Evolutionary conservation across 768 basidiomycete genomes (phyloP).

Genomic region (Gymnopilus junonius): DNA sequence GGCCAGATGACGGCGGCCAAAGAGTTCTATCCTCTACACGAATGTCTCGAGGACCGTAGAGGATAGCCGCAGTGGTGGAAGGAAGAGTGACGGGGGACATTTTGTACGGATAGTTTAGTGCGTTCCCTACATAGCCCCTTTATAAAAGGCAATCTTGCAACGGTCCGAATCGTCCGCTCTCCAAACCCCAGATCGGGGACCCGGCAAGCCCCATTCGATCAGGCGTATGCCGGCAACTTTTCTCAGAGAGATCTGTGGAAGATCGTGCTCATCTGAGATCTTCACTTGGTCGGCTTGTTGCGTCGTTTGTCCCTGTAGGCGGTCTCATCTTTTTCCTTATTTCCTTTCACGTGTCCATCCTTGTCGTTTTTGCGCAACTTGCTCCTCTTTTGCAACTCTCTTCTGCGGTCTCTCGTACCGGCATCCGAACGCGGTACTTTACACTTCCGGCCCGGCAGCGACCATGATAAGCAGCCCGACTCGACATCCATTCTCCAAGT

Average conservation of each 20-base stretch:
- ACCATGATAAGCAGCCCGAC: conserved; percentile 1
- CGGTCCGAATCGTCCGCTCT: conserved; percentile 14
- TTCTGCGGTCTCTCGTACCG: conserved; percentile 12
- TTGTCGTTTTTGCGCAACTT: background rate
- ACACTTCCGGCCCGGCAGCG: background rate
- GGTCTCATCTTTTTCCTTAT: background rate
- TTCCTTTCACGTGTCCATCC: background rate
- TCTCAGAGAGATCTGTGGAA: background rate
- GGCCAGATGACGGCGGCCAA: conserved; percentile 70
- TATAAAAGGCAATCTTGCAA: background rate
- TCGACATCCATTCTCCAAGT: conserved; percentile 1
- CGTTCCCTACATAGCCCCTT: background rate
- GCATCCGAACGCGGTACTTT: conserved; percentile 9
- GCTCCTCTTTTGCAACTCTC: background rate
- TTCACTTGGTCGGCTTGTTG: background rate
- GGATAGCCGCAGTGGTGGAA: conserved; percentile 74
- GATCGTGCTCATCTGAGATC: background rate
- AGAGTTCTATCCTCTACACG: conserved; percentile 75
- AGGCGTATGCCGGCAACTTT: conserved; percentile 9
- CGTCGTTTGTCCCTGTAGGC: background rate
- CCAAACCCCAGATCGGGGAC: conserved; percentile 15
- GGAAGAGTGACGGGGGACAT: conserved; percentile 40
- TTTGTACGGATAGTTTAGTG: background rate
- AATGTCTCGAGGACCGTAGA: conserved; percentile 84
- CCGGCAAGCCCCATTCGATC: conserved; percentile 11